These are phyloP conservation scores for Xylariales sp. DNA, from an alignment of 2,329 filamentous ascomycete species.

Conservation along the genomic window DNA sequence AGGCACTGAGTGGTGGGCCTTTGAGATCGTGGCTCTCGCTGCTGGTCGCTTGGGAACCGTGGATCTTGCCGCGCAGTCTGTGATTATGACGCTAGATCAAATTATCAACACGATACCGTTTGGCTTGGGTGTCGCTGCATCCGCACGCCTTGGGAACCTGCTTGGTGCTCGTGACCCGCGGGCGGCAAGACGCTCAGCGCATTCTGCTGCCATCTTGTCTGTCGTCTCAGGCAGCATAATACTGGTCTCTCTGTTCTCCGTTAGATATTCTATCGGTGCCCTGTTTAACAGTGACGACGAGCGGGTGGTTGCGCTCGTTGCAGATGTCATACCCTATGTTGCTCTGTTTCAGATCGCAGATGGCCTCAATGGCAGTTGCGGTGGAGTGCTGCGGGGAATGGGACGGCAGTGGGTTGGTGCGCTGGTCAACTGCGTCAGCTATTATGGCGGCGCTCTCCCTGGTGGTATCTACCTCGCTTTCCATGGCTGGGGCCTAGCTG, in stretches of 20 bases:
- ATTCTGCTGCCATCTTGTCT: constrained; percentile 70
- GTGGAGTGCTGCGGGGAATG: constrained; percentile 77
- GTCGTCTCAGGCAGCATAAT: constrained; percentile 65
- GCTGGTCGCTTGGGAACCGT: constrained; percentile 77
- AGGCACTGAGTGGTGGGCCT: constrained; percentile 92
- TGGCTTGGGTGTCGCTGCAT: constrained; percentile 78
- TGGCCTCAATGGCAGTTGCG: constrained; percentile 80
- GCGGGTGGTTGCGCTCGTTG: constrained; percentile 66
- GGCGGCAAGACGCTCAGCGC: constrained; percentile 68
- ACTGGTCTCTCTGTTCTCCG: constrained; percentile 63
- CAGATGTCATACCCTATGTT: constrained; percentile 77
- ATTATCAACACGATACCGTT: constrained; percentile 84
- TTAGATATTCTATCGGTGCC: constrained; percentile 67
- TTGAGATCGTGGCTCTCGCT: constrained; percentile 82
- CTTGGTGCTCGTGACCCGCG: constrained; percentile 63
- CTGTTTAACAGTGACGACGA: constrained; percentile 81
- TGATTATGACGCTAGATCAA: constrained; percentile 88
- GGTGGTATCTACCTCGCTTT: constrained; percentile 48
- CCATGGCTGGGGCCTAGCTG: constrained; percentile 50
- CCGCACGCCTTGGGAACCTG: constrained; percentile 73
- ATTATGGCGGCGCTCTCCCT: constrained; percentile 71
- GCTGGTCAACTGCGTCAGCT: constrained; percentile 74
- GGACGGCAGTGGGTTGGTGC: constrained; percentile 83
- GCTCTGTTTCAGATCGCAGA: constrained; percentile 89
- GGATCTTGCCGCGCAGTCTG: constrained; percentile 75